phyloP scores from a whole-genome alignment of 306 rosid genomes.

The Ziziphus jujuba region DNA sequence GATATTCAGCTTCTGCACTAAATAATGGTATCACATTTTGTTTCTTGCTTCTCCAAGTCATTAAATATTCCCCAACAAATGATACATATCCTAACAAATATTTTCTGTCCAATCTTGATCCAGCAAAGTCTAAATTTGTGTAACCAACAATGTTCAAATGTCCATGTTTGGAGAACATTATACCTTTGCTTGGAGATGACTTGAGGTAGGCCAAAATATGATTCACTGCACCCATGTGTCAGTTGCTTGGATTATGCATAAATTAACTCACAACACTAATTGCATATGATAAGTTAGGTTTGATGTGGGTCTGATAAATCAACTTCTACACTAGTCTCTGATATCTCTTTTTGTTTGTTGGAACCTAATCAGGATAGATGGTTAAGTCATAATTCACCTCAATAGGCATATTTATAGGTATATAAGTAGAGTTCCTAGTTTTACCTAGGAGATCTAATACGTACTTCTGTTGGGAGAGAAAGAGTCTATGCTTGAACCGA shows the following conservation, averaged over 20 bases:
- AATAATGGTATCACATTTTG: no score
- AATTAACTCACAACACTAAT: background rate
- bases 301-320: background rate
- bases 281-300: background rate
- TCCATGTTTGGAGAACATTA: no score
- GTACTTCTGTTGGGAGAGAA: background rate
- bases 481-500: background rate
- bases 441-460: background rate
- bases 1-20: background rate
- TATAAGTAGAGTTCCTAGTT: background rate
- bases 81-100: background rate
- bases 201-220: no score
- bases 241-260: no score
- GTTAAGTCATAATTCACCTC: background rate
- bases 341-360: background rate
- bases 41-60: background rate
- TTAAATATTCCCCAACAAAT: background rate
- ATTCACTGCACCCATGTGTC: no score
- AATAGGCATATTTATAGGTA: background rate
- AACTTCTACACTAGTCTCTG: background rate
- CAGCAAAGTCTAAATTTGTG: background rate
- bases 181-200: no score
- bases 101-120: background rate
- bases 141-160: no score
- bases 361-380: background rate